Evolutionary conservation across 805 yeast species (phyloP).

Genomic region (Jamesozyma spencerorum): DNA sequence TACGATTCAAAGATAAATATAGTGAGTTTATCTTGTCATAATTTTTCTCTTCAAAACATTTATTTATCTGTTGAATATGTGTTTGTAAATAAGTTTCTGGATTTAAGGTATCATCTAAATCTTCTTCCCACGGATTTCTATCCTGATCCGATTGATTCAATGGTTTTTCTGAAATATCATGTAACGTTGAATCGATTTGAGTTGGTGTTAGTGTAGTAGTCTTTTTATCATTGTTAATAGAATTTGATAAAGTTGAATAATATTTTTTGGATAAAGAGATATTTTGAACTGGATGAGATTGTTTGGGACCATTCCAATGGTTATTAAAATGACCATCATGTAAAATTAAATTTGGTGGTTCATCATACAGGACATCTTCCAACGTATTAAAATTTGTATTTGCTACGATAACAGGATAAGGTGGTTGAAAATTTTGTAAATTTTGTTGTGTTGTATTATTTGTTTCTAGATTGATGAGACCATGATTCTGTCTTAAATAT

Average conservation of each 20-base stretch:
- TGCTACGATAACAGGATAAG: slow-evolving; percentile 32
- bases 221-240: not conserved
- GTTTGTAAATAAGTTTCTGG: slow-evolving; percentile 26
- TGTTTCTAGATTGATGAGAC: slow-evolving; percentile 22
- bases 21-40: slow-evolving; percentile 32
- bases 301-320: not conserved
- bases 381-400: slow-evolving; percentile 25
- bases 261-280: slow-evolving; percentile 3
- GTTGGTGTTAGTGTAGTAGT: not conserved
- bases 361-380: slow-evolving; percentile 18
- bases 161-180: too few species aligned
- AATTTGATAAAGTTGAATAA: slow-evolving; percentile 4
- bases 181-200: not conserved
- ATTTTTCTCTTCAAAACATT: slow-evolving; percentile 21
- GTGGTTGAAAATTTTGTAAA: slow-evolving; percentile 8
- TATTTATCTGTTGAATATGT: slow-evolving; percentile 26
- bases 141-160: not conserved
- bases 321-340: too few species aligned
- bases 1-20: slow-evolving; percentile 35
- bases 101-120: slow-evolving; percentile 24
- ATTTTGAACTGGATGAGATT: not conserved
- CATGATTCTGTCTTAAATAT: slow-evolving; percentile 31
- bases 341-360: not conserved
- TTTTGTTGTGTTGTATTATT: not conserved
- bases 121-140: slow-evolving; percentile 24